These are phyloP conservation scores for Mortierella sp. DNA, from an alignment of 371 early-diverging fungal genomes.

Conservation along the genomic window DNA sequence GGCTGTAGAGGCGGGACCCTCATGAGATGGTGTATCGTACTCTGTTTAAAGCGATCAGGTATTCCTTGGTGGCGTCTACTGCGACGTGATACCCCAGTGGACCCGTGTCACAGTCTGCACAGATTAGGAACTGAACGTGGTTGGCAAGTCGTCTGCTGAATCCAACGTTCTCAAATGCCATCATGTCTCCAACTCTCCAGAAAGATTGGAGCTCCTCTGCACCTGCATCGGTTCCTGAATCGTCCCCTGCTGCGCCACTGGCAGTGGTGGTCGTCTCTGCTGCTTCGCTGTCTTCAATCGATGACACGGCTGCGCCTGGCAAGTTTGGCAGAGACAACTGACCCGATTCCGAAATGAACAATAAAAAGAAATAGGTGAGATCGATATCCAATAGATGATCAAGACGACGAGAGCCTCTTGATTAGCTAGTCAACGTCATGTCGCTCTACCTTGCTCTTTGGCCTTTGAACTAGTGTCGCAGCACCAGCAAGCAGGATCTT, in stretches of 20 bases:
- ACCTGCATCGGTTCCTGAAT: neutral
- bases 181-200: constrained; percentile 73
- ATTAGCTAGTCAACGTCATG: too few relatives aligned
- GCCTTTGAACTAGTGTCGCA: constrained; percentile 33
- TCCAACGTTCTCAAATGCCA: constrained; percentile 84
- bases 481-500: constrained; percentile 31
- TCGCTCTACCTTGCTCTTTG: constrained; percentile 41
- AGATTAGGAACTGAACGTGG: constrained; percentile 74
- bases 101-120: constrained; percentile 86
- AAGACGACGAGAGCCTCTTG: too few relatives aligned
- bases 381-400: neutral
- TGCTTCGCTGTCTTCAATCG: constrained; percentile 22
- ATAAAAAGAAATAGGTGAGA: too few relatives aligned
- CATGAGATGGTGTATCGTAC: constrained; percentile 56
- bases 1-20: constrained; percentile 4
- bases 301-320: constrained; percentile 37
- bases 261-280: neutral
- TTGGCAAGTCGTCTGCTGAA: constrained; percentile 72
- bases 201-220: constrained; percentile 51
- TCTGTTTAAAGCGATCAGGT: constrained; percentile 62
- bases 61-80: constrained; percentile 54
- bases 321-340: constrained; percentile 52
- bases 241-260: neutral
- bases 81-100: constrained; percentile 78
- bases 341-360: neutral